Base-by-base conservation (phyloP, 2,329 filamentous ascomycete species). In the Nemania sp. region DNA sequence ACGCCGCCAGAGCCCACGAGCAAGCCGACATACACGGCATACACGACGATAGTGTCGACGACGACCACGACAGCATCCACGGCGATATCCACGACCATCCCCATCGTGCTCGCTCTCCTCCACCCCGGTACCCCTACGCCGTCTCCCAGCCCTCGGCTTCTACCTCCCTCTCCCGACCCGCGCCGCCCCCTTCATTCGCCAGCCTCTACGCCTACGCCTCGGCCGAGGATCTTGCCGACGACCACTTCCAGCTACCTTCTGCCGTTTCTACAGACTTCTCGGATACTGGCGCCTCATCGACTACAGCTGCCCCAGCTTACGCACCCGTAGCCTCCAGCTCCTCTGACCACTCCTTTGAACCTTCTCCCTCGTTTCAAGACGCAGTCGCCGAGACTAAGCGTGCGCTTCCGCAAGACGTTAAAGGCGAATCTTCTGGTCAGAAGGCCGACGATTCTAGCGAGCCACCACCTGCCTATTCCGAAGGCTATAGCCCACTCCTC, bases 381-480 rank as follows among this genome's bases (percentile, higher is more conserved):
- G 77, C 80, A 59, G 77, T 83, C 65, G 86, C 87, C 67, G 91
- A 96, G 74, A 94, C 91, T 72, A 96, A 97, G 78, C 87, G 89
- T 70, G 90, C 88, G 53, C 87, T 96, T 72, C 89, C 91, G n/a
- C 83, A 80, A 69, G 92, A 96, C 76, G 89, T 84, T 67, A 96
- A 97, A 78, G 85, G 86, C 71, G 84, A 89, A 69, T 85, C 87
- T 39, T 87, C 87, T 60, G 87, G 86, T 69, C 71, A 72, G 66
- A 95, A 95, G 75, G 86, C 84, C 74, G 85, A 89, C 75, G 94
- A 98, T 53, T 58, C 71, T 79, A 85, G 87, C 78, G 95, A 98
- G 80, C 94, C 94, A 60, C 95, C 95, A 63, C 95, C 95, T 60
- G 94, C 95, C 59, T 99, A 99, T 77, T 92, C 91, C 68, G 94